Conservation (phyloP, 495 filamentous ascomycete genomes). For the Endocarpon pusillum region DNA sequence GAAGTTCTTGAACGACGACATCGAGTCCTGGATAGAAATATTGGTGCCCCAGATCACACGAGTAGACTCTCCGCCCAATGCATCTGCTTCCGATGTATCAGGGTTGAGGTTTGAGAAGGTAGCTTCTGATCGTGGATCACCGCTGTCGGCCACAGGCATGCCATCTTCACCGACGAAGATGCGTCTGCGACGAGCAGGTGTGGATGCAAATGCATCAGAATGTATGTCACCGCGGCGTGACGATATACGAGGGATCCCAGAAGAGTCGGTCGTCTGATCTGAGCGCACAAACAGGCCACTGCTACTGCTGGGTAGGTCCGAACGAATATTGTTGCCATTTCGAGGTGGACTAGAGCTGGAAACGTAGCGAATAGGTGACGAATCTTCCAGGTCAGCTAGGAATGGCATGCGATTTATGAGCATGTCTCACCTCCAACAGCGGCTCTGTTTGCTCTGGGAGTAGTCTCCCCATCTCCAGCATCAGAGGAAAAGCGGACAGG, state of each 20-base stretch:
- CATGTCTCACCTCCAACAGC: constrained; percentile 45
- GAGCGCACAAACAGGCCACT: constrained; percentile 69
- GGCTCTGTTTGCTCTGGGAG: constrained; percentile 47
- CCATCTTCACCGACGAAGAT: constrained; percentile 74
- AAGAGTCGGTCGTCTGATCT: constrained; percentile 24
- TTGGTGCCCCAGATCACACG: constrained; percentile 96
- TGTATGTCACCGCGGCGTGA: constrained; percentile 70
- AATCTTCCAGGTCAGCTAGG: constrained; percentile 37
- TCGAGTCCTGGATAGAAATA: constrained; percentile 78
- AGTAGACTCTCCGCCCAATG: constrained; percentile 60
- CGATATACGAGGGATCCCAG: constrained; percentile 5
- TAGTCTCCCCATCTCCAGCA: constrained; percentile 46
- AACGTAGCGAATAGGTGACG: constrained; percentile 77
- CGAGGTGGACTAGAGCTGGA: constrained; percentile 70
- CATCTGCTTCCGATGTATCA: constrained; percentile 80
- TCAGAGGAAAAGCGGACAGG: constrained; percentile 41
- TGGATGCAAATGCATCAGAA: constrained; percentile 54
- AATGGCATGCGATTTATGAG: constrained; percentile 1
- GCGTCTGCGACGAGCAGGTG: constrained; percentile 43
- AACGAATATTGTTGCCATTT: constrained; percentile 28
- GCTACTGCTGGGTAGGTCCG: constrained; percentile 57
- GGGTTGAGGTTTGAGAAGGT: constrained; percentile 81
- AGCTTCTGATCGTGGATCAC: constrained; percentile 47
- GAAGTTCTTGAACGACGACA: constrained; percentile 77
- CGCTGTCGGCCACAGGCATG: constrained; percentile 42